These are phyloP conservation scores for Drechmeria coniospora DNA, from an alignment of 2,329 filamentous ascomycete genomes.

Conservation along the genomic window DNA sequence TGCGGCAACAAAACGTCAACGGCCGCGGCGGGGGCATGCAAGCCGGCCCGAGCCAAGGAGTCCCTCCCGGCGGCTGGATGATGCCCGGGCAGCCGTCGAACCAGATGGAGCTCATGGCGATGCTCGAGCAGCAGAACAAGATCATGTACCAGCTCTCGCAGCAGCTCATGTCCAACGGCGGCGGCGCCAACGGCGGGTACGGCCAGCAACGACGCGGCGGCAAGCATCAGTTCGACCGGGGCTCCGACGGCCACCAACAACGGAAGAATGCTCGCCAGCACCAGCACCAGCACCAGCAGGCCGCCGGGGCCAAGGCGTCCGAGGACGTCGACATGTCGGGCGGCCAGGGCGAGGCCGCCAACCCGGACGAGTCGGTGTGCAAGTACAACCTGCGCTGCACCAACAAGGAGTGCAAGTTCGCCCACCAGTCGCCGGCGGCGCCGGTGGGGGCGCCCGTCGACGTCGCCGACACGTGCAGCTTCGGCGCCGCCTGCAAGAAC, in stretches of 20 bases:
- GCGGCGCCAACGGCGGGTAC: constrained; percentile 25
- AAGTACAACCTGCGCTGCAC: constrained; percentile 81
- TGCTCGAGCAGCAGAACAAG: constrained; percentile 74
- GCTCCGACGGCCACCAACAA: constrained; percentile 35
- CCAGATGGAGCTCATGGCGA: constrained; percentile 49
- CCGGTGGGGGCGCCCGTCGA: constrained; percentile 65
- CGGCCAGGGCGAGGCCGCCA: constrained; percentile 35
- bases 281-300: constrained; percentile 21
- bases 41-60: constrained; percentile 27
- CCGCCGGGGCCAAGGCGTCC: constrained; percentile 12
- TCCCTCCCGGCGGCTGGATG: constrained; percentile 27
- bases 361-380: constrained; percentile 58
- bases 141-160: constrained; percentile 68
- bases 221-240: constrained; percentile 60
- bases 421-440: constrained; percentile 85
- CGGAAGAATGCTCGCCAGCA: constrained; percentile 35
- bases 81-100: constrained; percentile 30
- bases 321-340: constrained; percentile 51
- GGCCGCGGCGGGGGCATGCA: constrained; percentile 34
- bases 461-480: constrained; percentile 64
- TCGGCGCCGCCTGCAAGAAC: constrained; percentile 89
- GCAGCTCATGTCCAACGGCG: constrained; percentile 40
- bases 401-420: constrained; percentile 80
- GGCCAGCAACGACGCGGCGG: constrained; percentile 24
- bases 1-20: constrained; percentile 35